Conservation (phyloP, 345 rosid genomes). For the Euphorbia peplus region DNA sequence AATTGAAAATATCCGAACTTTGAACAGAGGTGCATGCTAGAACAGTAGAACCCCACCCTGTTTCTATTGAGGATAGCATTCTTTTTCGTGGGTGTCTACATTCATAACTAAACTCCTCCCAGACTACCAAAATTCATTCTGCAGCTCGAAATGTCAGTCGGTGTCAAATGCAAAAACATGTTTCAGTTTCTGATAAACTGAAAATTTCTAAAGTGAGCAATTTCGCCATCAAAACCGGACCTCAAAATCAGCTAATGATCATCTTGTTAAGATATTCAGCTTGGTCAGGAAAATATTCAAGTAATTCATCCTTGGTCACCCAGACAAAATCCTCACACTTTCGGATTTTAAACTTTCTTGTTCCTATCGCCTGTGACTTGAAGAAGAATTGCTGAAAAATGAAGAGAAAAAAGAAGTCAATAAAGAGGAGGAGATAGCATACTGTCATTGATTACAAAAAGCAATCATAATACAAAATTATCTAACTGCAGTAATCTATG, state of each 20-base stretch:
- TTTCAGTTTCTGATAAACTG: not conserved
- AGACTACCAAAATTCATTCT: not conserved
- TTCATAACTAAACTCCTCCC: too few species aligned
- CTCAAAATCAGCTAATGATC: conserved; percentile 64
- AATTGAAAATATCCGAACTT: not conserved
- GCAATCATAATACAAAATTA: not conserved
- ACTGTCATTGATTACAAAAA: not conserved
- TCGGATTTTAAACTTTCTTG: conserved; percentile 55
- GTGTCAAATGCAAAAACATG: not conserved
- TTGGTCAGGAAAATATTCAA: conserved; percentile 80
- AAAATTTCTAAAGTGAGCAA: not conserved
- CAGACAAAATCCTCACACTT: conserved; percentile 78
- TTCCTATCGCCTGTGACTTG: conserved; percentile 84
- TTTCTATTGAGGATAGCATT: too few species aligned
- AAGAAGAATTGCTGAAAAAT: conserved; percentile 76
- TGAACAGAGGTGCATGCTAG: too few species aligned
- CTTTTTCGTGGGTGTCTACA: too few species aligned
- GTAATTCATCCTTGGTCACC: conserved; percentile 90
- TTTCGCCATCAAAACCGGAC: conserved; percentile 1
- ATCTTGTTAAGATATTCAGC: conserved; percentile 72
- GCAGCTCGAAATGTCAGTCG: not conserved
- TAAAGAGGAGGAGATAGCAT: not conserved
- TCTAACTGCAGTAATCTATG: not conserved
- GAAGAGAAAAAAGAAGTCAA: conserved; percentile 8
- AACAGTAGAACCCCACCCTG: not conserved